These are phyloP conservation scores for Triangularia setosa DNA, from an alignment of 2,329 filamentous ascomycete species.

Conservation along the genomic window DNA sequence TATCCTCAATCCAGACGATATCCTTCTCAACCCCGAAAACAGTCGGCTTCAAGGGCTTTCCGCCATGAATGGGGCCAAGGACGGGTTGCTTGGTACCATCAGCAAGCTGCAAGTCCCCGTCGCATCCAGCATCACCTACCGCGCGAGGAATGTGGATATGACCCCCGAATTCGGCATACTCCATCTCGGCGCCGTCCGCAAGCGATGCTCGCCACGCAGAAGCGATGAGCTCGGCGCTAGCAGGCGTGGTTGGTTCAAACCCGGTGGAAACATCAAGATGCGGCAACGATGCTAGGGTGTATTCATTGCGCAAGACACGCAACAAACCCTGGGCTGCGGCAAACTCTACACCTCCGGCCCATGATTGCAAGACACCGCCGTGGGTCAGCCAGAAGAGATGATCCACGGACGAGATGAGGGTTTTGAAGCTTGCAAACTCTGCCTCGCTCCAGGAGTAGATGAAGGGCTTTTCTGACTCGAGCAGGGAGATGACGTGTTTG, in stretches of 20 bases:
- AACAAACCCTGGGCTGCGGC: slow-evolving; percentile 1
- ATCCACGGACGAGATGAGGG: background rate
- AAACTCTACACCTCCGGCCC: slow-evolving; percentile 1
- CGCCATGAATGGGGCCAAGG: background rate
- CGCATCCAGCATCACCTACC: background rate
- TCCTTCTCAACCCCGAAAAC: background rate
- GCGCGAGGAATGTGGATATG: background rate
- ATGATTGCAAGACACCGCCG: background rate
- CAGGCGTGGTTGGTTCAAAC: background rate
- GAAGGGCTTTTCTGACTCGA: slow-evolving; percentile 17
- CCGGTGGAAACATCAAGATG: slow-evolving; percentile 1
- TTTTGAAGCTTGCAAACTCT: background rate
- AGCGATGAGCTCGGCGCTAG: background rate
- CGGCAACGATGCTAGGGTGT: background rate
- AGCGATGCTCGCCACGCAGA: background rate
- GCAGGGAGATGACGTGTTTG: slow-evolving; percentile 7
- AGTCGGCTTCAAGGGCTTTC: background rate
- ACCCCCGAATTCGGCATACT: background rate
- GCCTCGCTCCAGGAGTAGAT: slow-evolving; percentile 9
- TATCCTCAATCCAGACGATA: background rate
- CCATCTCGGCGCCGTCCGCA: background rate
- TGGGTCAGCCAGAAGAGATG: background rate
- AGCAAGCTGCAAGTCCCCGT: background rate
- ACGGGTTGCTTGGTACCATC: background rate
- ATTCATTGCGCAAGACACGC: slow-evolving; percentile 1